Percentiles rank a stretch among this genome's conserved stretches.
These are phyloP conservation scores for Paraphoma sp. DNA, from an alignment of 2,329 filamentous ascomycete species.

Conservation along the genomic window DNA sequence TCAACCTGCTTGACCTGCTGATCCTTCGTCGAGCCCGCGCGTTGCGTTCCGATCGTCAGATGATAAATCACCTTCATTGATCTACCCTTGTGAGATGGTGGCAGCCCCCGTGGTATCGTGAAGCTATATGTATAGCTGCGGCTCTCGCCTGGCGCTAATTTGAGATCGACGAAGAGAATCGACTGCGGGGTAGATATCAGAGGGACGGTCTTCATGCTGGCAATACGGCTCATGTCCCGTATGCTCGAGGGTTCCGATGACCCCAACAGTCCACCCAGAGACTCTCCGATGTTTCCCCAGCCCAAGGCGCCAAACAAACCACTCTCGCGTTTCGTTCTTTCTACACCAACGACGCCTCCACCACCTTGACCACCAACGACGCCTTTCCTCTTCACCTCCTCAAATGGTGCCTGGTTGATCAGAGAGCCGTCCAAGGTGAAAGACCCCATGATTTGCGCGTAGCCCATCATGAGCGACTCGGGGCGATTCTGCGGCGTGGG, in stretches of 20 bases:
- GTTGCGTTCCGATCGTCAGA: conserved; percentile 88
- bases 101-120: conserved; percentile 83
- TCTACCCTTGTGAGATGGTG: conserved; percentile 87
- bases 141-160: conserved; percentile 86
- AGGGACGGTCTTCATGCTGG: conserved; percentile 85
- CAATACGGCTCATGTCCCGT: conserved; percentile 90
- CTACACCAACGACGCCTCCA: conserved; percentile 83
- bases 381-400: conserved; percentile 93
- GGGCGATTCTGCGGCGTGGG: conserved; percentile 54
- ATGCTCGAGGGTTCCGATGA: conserved; percentile 89
- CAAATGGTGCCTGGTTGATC: conserved; percentile 87
- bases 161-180: conserved; percentile 91
- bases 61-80: conserved; percentile 94
- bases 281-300: conserved; percentile 87
- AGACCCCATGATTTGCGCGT: conserved; percentile 89
- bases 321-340: conserved; percentile 75
- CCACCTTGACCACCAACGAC: conserved; percentile 83
- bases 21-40: conserved; percentile 77
- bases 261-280: conserved; percentile 85
- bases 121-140: conserved; percentile 87
- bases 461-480: conserved; percentile 96
- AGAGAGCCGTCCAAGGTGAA: conserved; percentile 92
- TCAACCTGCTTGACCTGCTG: conserved; percentile 87
- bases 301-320: conserved; percentile 84
- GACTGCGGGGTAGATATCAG: conserved; percentile 95